These are phyloP conservation scores for Hansenula anomala DNA, from an alignment of 1,139 yeast species.

Conservation along the genomic window DNA sequence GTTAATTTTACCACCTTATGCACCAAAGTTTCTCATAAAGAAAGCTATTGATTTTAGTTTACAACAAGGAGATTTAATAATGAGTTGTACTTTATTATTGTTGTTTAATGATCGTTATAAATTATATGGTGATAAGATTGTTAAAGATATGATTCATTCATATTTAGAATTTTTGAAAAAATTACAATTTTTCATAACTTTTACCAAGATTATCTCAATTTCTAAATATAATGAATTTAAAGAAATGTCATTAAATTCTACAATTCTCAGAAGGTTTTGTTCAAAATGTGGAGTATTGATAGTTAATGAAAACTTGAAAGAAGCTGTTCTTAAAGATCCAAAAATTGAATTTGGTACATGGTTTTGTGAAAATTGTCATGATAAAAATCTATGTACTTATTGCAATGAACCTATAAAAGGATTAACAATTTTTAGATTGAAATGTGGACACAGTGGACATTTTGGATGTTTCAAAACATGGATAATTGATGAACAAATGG, in stretches of 20 bases:
- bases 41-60: constrained; percentile 51
- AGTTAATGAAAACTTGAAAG: constrained; percentile 57
- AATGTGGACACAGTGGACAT: constrained; percentile 90
- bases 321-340: constrained; percentile 20
- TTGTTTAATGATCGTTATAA: constrained; percentile 46
- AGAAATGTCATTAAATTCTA: constrained; percentile 45
- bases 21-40: constrained; percentile 36
- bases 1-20: constrained; percentile 41
- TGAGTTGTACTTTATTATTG: constrained; percentile 56
- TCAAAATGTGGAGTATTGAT: constrained; percentile 60
- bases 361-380: constrained; percentile 76
- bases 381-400: constrained; percentile 64
- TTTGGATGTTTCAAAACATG: constrained; percentile 74
- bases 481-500: constrained; percentile 62
- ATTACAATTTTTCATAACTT: constrained; percentile 48
- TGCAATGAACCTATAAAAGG: constrained; percentile 81
- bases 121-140: constrained; percentile 17
- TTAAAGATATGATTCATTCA: constrained; percentile 47
- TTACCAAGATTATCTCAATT: constrained; percentile 52
- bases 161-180: constrained; percentile 56
- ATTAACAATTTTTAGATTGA: constrained; percentile 57
- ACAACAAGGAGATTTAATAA: constrained; percentile 60
- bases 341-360: constrained; percentile 55
- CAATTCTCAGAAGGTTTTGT: constrained; percentile 63
- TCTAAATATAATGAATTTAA: constrained; percentile 39